phyloP scores from a whole-genome alignment of 768 basidiomycete species.

The Hypsizygus marmoreus region DNA sequence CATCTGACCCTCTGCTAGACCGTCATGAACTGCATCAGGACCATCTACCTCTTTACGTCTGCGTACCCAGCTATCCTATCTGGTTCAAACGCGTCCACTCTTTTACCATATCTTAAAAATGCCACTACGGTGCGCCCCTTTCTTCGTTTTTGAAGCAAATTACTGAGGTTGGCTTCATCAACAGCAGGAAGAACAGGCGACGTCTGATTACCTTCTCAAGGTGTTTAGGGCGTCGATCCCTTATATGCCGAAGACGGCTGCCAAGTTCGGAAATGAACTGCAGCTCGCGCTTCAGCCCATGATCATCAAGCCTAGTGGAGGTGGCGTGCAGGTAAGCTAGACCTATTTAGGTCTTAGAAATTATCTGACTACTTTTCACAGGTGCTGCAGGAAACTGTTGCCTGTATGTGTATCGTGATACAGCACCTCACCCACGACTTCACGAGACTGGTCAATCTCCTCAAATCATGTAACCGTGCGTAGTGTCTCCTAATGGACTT shows the following conservation, averaged over 20 bases:
- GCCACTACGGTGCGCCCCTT: conserved; percentile 59
- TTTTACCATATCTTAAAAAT: conserved; percentile 90
- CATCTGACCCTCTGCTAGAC: conserved; percentile 47
- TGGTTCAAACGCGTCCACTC: conserved; percentile 76
- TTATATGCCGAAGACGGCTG: conserved; percentile 86
- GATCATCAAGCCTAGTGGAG: conserved; percentile 81
- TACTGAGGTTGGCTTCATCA: conserved; percentile 1
- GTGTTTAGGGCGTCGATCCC: conserved; percentile 87
- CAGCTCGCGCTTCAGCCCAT: conserved; percentile 83
- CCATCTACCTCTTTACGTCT: conserved; percentile 79
- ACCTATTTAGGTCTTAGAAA: neutral
- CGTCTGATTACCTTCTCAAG: conserved; percentile 84
- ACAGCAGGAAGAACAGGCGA: conserved; percentile 80
- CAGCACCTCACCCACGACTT: conserved; percentile 88
- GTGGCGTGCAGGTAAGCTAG: conserved; percentile 62
- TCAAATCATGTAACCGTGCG: conserved; percentile 86
- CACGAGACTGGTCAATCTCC: conserved; percentile 67
- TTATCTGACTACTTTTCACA: conserved; percentile 27
- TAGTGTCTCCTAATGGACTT: too few species aligned
- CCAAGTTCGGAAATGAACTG: conserved; percentile 86
- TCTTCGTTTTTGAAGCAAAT: neutral
- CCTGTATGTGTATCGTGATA: conserved; percentile 87
- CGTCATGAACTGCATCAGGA: conserved; percentile 80
- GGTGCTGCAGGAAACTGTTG: conserved; percentile 90
- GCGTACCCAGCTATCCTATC: conserved; percentile 88